Base-by-base conservation (phyloP, 352 stramenopile genomes). In the Pythium apleroticum region DNA sequence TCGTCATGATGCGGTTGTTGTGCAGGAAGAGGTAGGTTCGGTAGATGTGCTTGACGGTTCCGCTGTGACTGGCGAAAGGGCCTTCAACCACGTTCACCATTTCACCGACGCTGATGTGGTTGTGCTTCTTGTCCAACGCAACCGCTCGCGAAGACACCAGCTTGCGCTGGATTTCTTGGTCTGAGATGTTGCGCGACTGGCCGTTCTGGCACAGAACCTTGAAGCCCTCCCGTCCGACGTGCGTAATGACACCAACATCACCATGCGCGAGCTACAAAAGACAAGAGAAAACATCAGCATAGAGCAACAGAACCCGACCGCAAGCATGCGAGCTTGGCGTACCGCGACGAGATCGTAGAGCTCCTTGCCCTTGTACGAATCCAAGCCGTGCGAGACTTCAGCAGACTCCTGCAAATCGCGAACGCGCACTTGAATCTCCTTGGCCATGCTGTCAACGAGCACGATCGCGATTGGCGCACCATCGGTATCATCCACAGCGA, bases 41-140 rank as follows among this genome's bases (percentile, higher is more conserved):
- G 65, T 96, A 95, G 59, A 97, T 96, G 72, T 96, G 89, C 66
- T 96, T 96, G 41, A 97, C 86, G 0, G 88, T 97, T n/a, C 89
- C 89, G 45, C 83, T 93, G 69, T 95, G 84, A 27, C 89, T 88
- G 11, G 78, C 64, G 57, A 93, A 91, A 6, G 83, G 75, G 2
- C 89, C 89, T 65, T 96, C 88, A 15, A 96, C 81, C 20, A 97
- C 84, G 55, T 95, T 94, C 45, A 96, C 89, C 83, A 96, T 94
- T 68, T 95, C 88, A 14, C 89, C 89, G 52, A 96, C 85, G 50
- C 83, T 93, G 43, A 97, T 85, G 63, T 94, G 86, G 66, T 96
- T 96, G 63, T 93, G 86, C 52, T 96, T 94, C 69, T 93, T 95
- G 75, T 96, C 89, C 37, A 96, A 66, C 8, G 85, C 85, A 10